These are phyloP conservation scores for Aspergillus ostianus DNA, from an alignment of 495 filamentous ascomycete genomes.

Conservation along the genomic window DNA sequence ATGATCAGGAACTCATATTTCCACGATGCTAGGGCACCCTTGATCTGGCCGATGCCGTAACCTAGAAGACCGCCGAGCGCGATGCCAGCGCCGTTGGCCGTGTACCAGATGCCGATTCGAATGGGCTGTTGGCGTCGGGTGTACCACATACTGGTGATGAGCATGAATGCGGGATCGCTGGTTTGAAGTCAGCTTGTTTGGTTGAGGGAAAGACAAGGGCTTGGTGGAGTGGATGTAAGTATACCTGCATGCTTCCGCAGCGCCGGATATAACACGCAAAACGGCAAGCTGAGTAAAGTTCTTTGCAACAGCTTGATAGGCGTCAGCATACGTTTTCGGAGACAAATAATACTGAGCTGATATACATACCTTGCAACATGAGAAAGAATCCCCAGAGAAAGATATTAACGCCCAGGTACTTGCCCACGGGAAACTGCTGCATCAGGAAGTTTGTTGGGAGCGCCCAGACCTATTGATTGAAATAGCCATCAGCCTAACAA, in stretches of 20 bases:
- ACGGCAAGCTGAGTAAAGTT: slow-evolving; percentile 48
- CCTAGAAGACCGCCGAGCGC: slow-evolving; percentile 58
- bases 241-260: slow-evolving; percentile 47
- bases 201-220: background rate
- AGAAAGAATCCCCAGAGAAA: slow-evolving; percentile 51
- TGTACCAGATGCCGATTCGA: slow-evolving; percentile 61
- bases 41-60: slow-evolving; percentile 57
- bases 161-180: slow-evolving; percentile 32
- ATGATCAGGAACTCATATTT: slow-evolving; percentile 58
- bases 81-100: slow-evolving; percentile 57
- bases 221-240: slow-evolving; percentile 1
- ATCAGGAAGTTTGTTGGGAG: slow-evolving; percentile 50
- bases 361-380: slow-evolving; percentile 9
- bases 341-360: too few species aligned
- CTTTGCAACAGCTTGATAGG: slow-evolving; percentile 34
- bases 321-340: too few species aligned
- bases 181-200: background rate
- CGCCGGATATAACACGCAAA: slow-evolving; percentile 51
- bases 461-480: slow-evolving; percentile 23
- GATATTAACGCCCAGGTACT: slow-evolving; percentile 51
- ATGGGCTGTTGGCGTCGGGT: slow-evolving; percentile 59
- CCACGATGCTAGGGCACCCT: slow-evolving; percentile 52
- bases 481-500: background rate
- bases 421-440: slow-evolving; percentile 49
- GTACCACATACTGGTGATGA: slow-evolving; percentile 38